Evolutionary conservation across 106 monocot genomes (phyloP).

Genomic region (Dioscorea alata): DNA sequence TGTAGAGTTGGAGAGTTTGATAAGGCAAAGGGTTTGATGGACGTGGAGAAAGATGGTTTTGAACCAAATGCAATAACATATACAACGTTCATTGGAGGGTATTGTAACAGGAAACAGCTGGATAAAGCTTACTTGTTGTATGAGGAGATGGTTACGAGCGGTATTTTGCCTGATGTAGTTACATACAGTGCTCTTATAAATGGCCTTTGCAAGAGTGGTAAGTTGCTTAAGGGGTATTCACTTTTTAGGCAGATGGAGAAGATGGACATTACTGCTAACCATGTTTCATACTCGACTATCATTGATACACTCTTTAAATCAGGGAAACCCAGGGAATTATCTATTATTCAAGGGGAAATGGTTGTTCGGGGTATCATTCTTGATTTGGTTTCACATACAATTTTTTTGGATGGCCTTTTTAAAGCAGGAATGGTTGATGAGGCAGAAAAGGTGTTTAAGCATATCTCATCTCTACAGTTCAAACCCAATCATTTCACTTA

Average conservation of each 20-base stretch:
- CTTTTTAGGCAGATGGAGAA: constrained; percentile 94
- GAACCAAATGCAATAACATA: constrained; percentile 65
- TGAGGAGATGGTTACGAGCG: constrained; percentile 72
- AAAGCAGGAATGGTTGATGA: constrained; percentile 52
- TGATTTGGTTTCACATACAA: constrained; percentile 61
- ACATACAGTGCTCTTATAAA: constrained; percentile 61
- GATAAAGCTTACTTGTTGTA: constrained; percentile 57
- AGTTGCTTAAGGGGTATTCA: constrained; percentile 44
- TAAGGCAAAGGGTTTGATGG: constrained; percentile 43
- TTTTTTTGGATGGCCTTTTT: constrained; percentile 55
- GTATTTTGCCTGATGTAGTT: constrained; percentile 80
- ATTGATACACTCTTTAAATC: constrained; percentile 49
- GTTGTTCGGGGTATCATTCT: constrained; percentile 55
- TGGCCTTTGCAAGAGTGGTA: constrained; percentile 54
- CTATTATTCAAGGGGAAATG: constrained; percentile 54
- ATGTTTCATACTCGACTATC: constrained; percentile 66
- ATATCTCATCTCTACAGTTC: constrained; percentile 26
- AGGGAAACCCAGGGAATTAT: constrained; percentile 27
- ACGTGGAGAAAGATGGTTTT: constrained; percentile 17
- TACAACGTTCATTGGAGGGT: constrained; percentile 54
- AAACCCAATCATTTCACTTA: constrained; percentile 42
- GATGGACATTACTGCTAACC: constrained; percentile 53
- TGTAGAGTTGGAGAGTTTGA: constrained; percentile 49
- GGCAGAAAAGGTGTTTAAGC: constrained; percentile 45
- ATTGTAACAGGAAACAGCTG: constrained; percentile 37